Evolutionary conservation across 306 rosid genomes (phyloP), one percentile per base, ranked within the genome.

Genomic region (Lithocarpus polystachyus): DNA sequence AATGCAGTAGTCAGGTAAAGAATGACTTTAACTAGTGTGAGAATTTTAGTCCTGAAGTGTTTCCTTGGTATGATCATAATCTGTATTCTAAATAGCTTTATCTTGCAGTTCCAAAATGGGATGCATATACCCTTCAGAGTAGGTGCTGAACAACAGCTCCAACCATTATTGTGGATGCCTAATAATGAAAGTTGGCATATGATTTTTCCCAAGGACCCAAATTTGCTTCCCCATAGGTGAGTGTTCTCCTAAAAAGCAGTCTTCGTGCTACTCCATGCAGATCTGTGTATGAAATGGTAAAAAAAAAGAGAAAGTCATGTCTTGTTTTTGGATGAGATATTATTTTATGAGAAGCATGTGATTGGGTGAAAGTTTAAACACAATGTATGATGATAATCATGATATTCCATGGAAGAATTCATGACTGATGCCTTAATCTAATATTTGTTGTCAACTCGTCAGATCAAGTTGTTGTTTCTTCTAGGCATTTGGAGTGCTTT

Each of bases 401-500:
- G 43, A 57, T 72, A 19, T 75, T 71, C 17, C 28, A 56, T 65
- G 53, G 43, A 55, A 51, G 67, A 79, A 24, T 7, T 65, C 45
- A 53, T 20, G 51, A 6, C 17, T 43, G 26, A 33, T 67, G 48
- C 7, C 52, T 67, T 67, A 6, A 67, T 67, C 52, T 20, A 28
- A 52, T 71, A 33, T 77, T 33, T 45, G 64, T 67, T 18, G 43
- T 81, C 51, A 57, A 54, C 9, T 37, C 11, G 33, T n/a, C 20
- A 45, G 56, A 51, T 68, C 54, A 37, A 54, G 72, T 5, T 61
- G 22, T 55, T 29, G 54, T 72, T 45, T 62, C 77, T 56, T 15
- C 5, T 79, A 95, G 99, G 87, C 98, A 92, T 69, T 81, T 87
- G 86, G 93, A 91, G 72, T 89, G 96, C 81, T 86, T 93, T 23